A percentile compares a stretch with the other conserved stretches of the same genome.
These are phyloP conservation scores for Naegleria fowleri DNA, from an alignment of 208 protist genomes.

Conservation along the genomic window DNA sequence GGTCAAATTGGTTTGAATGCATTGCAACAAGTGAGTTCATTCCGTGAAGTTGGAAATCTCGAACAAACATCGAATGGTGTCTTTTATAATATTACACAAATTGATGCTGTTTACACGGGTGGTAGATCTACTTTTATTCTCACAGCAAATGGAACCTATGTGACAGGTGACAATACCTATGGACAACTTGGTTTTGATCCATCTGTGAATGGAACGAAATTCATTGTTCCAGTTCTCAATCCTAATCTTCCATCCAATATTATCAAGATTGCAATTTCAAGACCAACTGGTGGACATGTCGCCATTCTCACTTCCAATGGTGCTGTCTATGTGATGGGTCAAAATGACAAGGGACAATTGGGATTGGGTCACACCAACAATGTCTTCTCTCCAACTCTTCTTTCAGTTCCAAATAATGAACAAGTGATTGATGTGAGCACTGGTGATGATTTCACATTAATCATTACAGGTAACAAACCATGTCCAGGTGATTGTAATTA, in stretches of 20 bases:
- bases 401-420: neutral
- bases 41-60: neutral
- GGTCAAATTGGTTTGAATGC: neutral
- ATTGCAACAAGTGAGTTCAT: neutral
- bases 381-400: neutral
- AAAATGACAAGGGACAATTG: neutral
- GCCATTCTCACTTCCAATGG: neutral
- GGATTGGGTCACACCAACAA: neutral
- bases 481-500: neutral
- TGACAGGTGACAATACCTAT: neutral
- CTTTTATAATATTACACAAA: neutral
- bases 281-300: neutral
- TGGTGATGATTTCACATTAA: neutral
- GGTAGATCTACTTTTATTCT: neutral
- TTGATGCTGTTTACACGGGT: neutral
- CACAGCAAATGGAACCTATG: neutral
- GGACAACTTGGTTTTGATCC: conserved; percentile 11
- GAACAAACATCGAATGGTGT: neutral
- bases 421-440: neutral
- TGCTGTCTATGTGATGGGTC: neutral
- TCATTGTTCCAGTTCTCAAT: neutral
- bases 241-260: neutral
- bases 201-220: neutral
- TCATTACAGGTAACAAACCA: neutral
- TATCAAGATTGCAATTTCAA: neutral